These are phyloP conservation scores for Annulohypoxylon stygium DNA, from an alignment of 495 filamentous ascomycete species.

Conservation along the genomic window DNA sequence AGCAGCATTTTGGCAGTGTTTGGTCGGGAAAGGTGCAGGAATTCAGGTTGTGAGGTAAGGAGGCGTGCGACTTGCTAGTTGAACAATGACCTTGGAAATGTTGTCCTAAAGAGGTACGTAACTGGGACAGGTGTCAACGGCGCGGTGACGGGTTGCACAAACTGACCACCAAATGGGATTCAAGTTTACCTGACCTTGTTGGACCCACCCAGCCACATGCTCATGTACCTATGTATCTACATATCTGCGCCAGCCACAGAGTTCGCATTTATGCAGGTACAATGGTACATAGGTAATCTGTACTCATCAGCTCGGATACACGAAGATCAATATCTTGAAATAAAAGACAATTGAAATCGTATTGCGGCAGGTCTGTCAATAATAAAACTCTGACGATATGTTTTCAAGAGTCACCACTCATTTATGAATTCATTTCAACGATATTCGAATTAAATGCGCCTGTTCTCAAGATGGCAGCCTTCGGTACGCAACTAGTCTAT, in stretches of 20 bases:
- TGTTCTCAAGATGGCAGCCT: slow-evolving; percentile 34
- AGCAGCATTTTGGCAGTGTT: slow-evolving; percentile 68
- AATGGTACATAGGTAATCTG: slow-evolving; percentile 3
- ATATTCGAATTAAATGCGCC: not conserved
- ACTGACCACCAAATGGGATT: not conserved
- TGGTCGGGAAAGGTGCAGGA: slow-evolving; percentile 28
- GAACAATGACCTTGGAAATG: slow-evolving; percentile 6
- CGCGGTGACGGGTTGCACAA: slow-evolving; percentile 33
- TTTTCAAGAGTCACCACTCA: not conserved
- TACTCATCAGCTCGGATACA: slow-evolving; percentile 12
- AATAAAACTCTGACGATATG: slow-evolving; percentile 10
- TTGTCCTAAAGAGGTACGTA: slow-evolving; percentile 14
- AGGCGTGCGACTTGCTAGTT: slow-evolving; percentile 10
- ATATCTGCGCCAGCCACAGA: not conserved
- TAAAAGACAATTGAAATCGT: slow-evolving; percentile 9
- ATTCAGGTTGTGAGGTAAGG: not conserved
- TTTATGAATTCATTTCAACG: not conserved
- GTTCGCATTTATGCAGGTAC: not conserved
- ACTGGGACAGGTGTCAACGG: slow-evolving; percentile 48
- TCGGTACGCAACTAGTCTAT: slow-evolving; percentile 33
- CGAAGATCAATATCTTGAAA: slow-evolving; percentile 11
- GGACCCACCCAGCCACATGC: slow-evolving; percentile 1
- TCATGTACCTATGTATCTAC: too few relatives aligned
- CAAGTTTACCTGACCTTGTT: not conserved
- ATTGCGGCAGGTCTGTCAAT: slow-evolving; percentile 32